phyloP scores from a whole-genome alignment of 495 filamentous ascomycete species.

The Friedmanniomyces simplex region DNA sequence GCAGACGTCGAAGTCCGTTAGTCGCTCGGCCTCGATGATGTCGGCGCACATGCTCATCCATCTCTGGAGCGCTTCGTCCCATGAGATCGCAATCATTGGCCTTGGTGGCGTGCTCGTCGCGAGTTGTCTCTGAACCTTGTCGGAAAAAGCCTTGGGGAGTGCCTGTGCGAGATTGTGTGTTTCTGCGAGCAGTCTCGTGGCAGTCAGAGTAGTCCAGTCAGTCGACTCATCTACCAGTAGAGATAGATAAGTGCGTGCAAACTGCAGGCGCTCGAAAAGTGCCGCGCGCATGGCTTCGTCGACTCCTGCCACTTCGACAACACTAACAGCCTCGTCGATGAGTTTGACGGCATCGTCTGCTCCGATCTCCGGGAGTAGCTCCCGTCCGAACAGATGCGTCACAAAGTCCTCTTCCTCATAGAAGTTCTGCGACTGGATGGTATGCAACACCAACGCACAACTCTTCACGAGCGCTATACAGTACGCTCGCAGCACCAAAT shows the following conservation, averaged over 20 bases:
- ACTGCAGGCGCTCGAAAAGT: slow-evolving; percentile 49
- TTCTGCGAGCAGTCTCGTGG: slow-evolving; percentile 35
- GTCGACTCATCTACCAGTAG: neutral
- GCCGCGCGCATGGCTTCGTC: slow-evolving; percentile 32
- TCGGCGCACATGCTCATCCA: slow-evolving; percentile 64
- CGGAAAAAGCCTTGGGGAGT: slow-evolving; percentile 71
- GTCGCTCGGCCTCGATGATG: slow-evolving; percentile 41
- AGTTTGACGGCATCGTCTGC: slow-evolving; percentile 45
- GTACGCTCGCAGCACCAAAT: slow-evolving; percentile 69
- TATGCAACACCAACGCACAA: slow-evolving; percentile 67
- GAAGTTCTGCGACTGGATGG: slow-evolving; percentile 66
- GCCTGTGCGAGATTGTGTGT: slow-evolving; percentile 52
- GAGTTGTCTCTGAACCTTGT: slow-evolving; percentile 77
- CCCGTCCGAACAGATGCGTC: slow-evolving; percentile 74
- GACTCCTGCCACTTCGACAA: slow-evolving; percentile 37
- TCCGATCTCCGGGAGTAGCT: slow-evolving; percentile 56
- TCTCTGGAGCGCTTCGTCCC: slow-evolving; percentile 59
- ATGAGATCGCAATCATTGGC: slow-evolving; percentile 68
- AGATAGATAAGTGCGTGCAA: slow-evolving; percentile 40
- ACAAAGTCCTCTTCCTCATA: slow-evolving; percentile 99
- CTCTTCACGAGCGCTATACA: slow-evolving; percentile 75
- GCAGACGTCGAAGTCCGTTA: slow-evolving; percentile 32
- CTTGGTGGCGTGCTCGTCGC: slow-evolving; percentile 89
- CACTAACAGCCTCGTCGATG: slow-evolving; percentile 48
- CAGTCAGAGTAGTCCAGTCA: slow-evolving; percentile 5